Base-by-base conservation (phyloP, 164 flowering plant species). In the Berberis thunbergii region DNA sequence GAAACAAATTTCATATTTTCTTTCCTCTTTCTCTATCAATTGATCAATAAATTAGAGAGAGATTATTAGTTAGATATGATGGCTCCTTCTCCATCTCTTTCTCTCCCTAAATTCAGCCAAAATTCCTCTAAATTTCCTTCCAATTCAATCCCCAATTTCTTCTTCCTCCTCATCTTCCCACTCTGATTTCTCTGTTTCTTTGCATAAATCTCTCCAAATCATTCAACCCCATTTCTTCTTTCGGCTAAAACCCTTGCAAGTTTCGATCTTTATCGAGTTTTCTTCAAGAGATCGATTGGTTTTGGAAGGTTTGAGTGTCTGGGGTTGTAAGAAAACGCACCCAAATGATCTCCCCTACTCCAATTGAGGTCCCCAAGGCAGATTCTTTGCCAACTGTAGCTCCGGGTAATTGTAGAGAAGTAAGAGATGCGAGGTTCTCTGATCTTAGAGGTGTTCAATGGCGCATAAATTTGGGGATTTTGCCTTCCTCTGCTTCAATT, bases 401-500 rank as follows among this genome's bases (percentile, higher is more conserved):
- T 26, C 26, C 26, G 26, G 26, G 26, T 26, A 26, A 26, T 26
- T 26, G 26, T 26, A 26, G 26, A 53, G 70, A 70, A 7, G 62
- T 67, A 38, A 7, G 70, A 2, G 67, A 57, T 56, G 63, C 76
- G 39, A 73, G 77, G 0, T 84, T 85, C 53, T 61, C 62, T 12
- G 67, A 76, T 65, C 83, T 90, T 2, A 82, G 98, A 77, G 81
- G 98, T 46, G 91, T 94, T 3, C 83, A 66, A 65, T 94, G 98
- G 98, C 87, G 98, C 40, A 80, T 94, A 43, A 76, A 85, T 81
- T 83, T 94, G 55, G 92, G 95, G 69, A 77, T 88, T 77, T 77
- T 91, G 73, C 96, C 96, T 0, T 72, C 82, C 58, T 75, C 78
- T 71, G 67, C 83, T 65, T 78, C 87, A 4, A 64, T 84, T 26